phyloP scores from a whole-genome alignment of 345 rosid genomes.

The Brassica juncea region DNA sequence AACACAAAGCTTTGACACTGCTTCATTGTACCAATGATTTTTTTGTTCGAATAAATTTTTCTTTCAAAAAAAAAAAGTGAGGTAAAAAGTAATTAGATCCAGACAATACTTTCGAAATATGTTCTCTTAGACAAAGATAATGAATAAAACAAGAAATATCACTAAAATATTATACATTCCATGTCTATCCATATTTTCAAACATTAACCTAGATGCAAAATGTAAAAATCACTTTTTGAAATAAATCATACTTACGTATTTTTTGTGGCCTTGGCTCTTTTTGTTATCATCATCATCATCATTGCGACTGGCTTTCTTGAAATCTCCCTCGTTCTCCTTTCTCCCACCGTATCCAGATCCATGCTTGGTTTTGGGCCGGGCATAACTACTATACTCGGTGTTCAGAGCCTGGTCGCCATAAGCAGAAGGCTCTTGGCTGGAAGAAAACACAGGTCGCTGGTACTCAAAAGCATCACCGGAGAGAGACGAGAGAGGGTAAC shows the following conservation, averaged over 20 bases:
- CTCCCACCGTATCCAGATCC: constrained; percentile 49
- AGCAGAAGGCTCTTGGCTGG: constrained; percentile 58
- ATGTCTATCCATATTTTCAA: neutral
- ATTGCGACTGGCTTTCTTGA: constrained; percentile 41
- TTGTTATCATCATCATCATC: constrained; percentile 42
- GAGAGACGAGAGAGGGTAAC: constrained; percentile 56
- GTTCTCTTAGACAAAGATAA: neutral
- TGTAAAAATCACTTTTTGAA: neutral
- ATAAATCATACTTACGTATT: constrained; percentile 53
- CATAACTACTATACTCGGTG: constrained; percentile 76
- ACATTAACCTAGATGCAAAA: neutral
- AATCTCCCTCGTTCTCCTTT: constrained; percentile 35
- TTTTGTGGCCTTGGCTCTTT: constrained; percentile 59
- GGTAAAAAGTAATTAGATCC: neutral
- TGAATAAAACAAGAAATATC: neutral
- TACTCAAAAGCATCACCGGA: constrained; percentile 64
- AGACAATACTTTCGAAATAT: neutral
- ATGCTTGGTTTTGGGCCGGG: constrained; percentile 52
- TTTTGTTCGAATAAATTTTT: too few species aligned
- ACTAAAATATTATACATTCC: neutral
- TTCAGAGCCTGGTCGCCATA: constrained; percentile 60
- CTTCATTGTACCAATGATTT: too few species aligned
- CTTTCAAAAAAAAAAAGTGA: neutral
- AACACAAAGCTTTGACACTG: too few species aligned
- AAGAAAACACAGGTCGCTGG: constrained; percentile 60